Conservation (phyloP, 2,329 filamentous ascomycete species). For the Dothistroma septosporum region DNA sequence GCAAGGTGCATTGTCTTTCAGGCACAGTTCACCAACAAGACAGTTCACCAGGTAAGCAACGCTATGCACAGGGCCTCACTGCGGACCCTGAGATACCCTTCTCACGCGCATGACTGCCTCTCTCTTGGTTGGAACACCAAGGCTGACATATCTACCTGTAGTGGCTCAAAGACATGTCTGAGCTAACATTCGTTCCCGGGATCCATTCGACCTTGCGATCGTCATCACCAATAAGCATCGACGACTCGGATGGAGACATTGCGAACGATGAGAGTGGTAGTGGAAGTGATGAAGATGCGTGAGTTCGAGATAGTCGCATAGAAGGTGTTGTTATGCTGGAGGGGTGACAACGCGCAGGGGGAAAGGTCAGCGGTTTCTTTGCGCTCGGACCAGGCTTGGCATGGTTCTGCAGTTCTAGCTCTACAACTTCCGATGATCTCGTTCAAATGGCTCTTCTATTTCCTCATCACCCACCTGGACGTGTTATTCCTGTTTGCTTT, state of each 20-base stretch:
- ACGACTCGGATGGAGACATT: not conserved
- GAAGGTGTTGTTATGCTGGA: not conserved
- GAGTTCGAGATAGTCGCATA: not conserved
- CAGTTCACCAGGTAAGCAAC: not conserved
- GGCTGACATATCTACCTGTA: too few species aligned
- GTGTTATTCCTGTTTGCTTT: too few species aligned
- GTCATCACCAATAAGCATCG: not conserved
- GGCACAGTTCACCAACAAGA: slow-evolving; percentile 3
- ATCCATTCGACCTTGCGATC: not conserved
- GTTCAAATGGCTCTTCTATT: too few species aligned
- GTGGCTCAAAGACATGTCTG: slow-evolving; percentile 12
- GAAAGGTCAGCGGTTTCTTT: too few species aligned
- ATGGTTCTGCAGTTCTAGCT: too few species aligned
- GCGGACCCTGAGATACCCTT: too few species aligned
- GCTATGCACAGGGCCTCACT: too few species aligned
- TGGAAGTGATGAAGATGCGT: not conserved
- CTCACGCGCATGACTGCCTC: too few species aligned
- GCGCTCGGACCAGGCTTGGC: too few species aligned
- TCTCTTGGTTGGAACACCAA: too few species aligned
- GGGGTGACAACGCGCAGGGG: not conserved
- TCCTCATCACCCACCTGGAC: not conserved
- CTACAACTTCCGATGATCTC: too few species aligned
- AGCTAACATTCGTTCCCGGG: slow-evolving; percentile 10
- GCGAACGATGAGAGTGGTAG: not conserved
- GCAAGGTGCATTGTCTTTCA: slow-evolving; percentile 1